Evolutionary conservation across 768 basidiomycete species (phyloP).

Genomic region (Pisolithus orientalis): DNA sequence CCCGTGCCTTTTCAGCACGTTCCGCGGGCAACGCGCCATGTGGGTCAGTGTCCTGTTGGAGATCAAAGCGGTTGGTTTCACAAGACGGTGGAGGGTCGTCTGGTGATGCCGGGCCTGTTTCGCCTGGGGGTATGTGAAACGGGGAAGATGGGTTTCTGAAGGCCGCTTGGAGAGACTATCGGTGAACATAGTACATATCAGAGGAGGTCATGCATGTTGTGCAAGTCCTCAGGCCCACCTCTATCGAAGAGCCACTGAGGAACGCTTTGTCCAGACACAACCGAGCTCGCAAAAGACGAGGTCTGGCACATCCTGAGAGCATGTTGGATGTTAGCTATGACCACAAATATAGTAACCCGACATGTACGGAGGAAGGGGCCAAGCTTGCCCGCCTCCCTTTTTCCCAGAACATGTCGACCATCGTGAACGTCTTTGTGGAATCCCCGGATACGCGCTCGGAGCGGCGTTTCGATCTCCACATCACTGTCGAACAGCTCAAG

Average conservation of each 20-base stretch:
- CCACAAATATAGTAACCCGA: no score
- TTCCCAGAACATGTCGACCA: slow-evolving; percentile 30
- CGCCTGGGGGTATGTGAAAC: slow-evolving; percentile 57
- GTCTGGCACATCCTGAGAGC: background rate
- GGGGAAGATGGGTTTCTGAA: slow-evolving; percentile 62
- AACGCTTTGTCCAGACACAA: background rate
- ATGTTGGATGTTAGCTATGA: background rate
- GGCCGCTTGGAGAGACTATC: slow-evolving; percentile 54
- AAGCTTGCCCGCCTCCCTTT: no score
- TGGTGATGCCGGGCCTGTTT: slow-evolving; percentile 53
- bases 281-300: slow-evolving; percentile 1
- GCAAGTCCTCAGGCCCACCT: slow-evolving; percentile 9
- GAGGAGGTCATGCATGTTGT: background rate
- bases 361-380: no score
- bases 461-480: slow-evolving; percentile 70
- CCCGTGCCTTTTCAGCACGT: slow-evolving; percentile 33
- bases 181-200: background rate
- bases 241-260: slow-evolving; percentile 22
- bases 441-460: slow-evolving; percentile 91
- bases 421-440: slow-evolving; percentile 67
- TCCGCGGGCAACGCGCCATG: background rate
- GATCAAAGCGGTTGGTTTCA: background rate
- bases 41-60: slow-evolving; percentile 3
- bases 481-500: slow-evolving; percentile 78
- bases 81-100: slow-evolving; percentile 29